Conservation (phyloP, 257 asterid genomes). For the Solanum sparsipilum region DNA sequence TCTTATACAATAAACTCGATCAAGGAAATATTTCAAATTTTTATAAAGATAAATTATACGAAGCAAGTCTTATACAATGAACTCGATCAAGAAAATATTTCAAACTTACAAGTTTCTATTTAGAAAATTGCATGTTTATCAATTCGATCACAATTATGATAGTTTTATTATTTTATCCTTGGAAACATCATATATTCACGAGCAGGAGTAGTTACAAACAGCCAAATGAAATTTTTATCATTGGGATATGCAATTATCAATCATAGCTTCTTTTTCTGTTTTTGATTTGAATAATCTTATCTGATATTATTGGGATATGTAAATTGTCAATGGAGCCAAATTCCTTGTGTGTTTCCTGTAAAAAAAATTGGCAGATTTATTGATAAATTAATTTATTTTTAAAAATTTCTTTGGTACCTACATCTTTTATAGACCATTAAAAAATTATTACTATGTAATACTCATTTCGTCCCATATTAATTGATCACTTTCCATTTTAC, state of each 20-base stretch:
- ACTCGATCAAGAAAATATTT: too few relatives aligned
- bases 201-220: neutral
- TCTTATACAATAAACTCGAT: too few relatives aligned
- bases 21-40: too few relatives aligned
- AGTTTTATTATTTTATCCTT: neutral
- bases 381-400: neutral
- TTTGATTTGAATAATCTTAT: neutral
- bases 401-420: neutral
- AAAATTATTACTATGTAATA: too few relatives aligned
- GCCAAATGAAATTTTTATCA: neutral
- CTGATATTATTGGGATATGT: neutral
- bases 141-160: neutral
- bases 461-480: too few relatives aligned
- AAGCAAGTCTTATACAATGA: too few relatives aligned
- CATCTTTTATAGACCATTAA: neutral
- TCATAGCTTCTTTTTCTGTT: neutral
- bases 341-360: neutral
- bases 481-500: too few relatives aligned
- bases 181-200: neutral
- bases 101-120: accelerated
- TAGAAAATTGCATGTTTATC: accelerated
- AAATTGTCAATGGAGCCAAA: neutral
- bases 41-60: accelerated
- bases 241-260: neutral
- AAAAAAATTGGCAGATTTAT: neutral